Evolutionary conservation across 1,284 basidiomycete species (phyloP).

Genomic region (Spongiforma sp.): DNA sequence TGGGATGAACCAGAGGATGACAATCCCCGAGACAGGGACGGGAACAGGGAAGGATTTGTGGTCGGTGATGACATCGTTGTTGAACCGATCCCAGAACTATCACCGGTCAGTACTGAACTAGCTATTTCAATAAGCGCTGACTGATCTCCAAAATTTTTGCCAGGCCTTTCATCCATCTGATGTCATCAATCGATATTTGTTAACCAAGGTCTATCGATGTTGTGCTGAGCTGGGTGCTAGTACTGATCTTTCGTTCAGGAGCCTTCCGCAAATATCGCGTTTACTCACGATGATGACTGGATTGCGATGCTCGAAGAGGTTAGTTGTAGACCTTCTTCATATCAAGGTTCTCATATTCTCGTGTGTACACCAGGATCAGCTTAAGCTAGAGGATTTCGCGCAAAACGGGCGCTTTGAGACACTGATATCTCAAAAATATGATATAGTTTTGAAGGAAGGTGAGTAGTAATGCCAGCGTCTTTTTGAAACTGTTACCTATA

Average conservation of each 20-base stretch:
- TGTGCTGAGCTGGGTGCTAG: no score
- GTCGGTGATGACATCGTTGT: conserved; percentile 7
- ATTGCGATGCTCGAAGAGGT: not conserved
- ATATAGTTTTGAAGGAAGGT: not conserved
- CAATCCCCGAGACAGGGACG: not conserved
- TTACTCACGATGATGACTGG: conserved; percentile 1
- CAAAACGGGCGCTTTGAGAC: conserved; percentile 7
- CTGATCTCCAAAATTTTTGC: not conserved
- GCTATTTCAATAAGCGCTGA: not conserved
- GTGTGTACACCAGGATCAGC: conserved; percentile 1
- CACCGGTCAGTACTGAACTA: conserved; percentile 3
- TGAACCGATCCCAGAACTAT: conserved; percentile 7
- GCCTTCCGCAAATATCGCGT: not conserved
- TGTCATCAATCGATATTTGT: conserved; percentile 9
- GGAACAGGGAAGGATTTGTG: not conserved
- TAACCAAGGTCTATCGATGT: not conserved
- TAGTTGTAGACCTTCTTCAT: not conserved
- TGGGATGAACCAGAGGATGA: conserved; percentile 1
- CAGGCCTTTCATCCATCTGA: conserved; percentile 18
- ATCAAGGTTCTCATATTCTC: not conserved
- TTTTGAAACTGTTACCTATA: not conserved
- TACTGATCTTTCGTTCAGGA: not conserved
- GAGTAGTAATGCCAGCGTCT: not conserved
- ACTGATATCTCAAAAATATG: conserved; percentile 4
- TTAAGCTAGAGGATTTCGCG: conserved; percentile 5